Evolutionary conservation across 2,329 filamentous ascomycete genomes (phyloP), one percentile per base, ranked within the genome.

Genomic region (Alternaria panax): DNA sequence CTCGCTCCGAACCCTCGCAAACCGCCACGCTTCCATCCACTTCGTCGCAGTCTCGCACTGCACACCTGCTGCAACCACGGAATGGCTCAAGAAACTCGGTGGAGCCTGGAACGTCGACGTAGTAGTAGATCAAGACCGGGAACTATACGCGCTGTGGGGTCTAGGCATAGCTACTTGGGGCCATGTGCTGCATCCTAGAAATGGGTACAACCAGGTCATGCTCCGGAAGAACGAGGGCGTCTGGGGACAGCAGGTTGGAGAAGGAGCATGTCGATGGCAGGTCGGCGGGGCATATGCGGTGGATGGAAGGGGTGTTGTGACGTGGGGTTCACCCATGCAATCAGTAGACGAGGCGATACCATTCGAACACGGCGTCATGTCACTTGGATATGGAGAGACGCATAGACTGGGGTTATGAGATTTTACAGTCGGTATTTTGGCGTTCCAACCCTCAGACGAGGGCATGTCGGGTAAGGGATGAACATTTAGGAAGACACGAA

Each of bases 31-130:
- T 51, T 76, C 77, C 41, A 77, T 88, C 11, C 81, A 80, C 58
- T 88, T 85, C 77, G 79, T 88, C 56, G 86, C 86, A 63, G 79
- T 88, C 51, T 88, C 86, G 24, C 86, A 88, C 76, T 84, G 86
- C 38, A 87, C 86, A 8, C 74, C 79, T 4, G 78, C 81, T 22
- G 85, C 86, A 28, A 88, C 86, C 1, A 74, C 80, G 36, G 84
- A 84, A 63, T 88, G 86, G 86, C 68, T 87, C 45, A 83, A 85
- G 63, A 78, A 86, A 18, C 73, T 88, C 12, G 86, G 86, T 70
- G 86, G 86, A 59, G 78, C 84, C 14, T 86, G 86, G 83, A 82
- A 81, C 71, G 80, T 88, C 28, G 80, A 84, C 62, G 73, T 88
- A 3, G 73, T 88, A 56, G 75, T 87, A 56, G 86, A 88, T 75